phyloP scores from a whole-genome alignment of 75 land plant species.

The Gnetum montanum region DNA sequence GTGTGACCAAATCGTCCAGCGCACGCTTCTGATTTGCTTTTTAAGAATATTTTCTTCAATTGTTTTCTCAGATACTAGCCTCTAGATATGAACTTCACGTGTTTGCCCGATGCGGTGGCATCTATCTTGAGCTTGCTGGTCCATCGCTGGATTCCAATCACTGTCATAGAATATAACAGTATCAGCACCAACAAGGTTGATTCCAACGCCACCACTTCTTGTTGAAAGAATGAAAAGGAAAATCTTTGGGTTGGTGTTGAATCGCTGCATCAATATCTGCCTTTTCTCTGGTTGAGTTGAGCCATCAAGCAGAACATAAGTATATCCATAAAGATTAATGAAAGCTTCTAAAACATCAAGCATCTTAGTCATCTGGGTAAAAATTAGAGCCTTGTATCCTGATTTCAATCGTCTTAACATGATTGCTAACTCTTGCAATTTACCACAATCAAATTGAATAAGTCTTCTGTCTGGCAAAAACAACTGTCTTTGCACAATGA shows the following conservation, averaged over 20 bases:
- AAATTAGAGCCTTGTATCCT: conserved; percentile 93
- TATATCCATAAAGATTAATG: conserved; percentile 95
- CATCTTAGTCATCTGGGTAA: conserved; percentile 99
- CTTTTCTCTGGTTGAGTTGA: conserved; percentile 98
- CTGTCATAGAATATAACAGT: conserved; percentile 38
- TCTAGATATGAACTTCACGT: conserved; percentile 26
- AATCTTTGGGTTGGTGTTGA: conserved; percentile 74
- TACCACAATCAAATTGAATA: conserved; percentile 98
- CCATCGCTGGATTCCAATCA: conserved; percentile 51
- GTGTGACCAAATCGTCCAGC: background rate
- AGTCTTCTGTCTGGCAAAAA: conserved; percentile 97
- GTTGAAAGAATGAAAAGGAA: conserved; percentile 19
- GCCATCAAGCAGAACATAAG: conserved; percentile 97
- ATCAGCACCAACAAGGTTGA: conserved; percentile 35
- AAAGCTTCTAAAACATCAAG: conserved; percentile 94
- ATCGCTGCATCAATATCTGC: conserved; percentile 95
- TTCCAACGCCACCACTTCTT: conserved; percentile 41
- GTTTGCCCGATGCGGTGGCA: conserved; percentile 39
- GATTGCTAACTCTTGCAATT: conserved; percentile 83
- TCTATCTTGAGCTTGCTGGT: conserved; percentile 39
- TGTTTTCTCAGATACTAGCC: conserved; percentile 22
- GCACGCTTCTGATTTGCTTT: background rate
- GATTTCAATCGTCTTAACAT: conserved; percentile 71
- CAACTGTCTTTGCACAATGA: conserved; percentile 75
- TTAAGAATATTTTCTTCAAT: conserved; percentile 20